Evolutionary conservation across 805 yeast genomes (phyloP), one percentile per base, ranked within the genome.

Genomic region (Yamadazyma endophytica): DNA sequence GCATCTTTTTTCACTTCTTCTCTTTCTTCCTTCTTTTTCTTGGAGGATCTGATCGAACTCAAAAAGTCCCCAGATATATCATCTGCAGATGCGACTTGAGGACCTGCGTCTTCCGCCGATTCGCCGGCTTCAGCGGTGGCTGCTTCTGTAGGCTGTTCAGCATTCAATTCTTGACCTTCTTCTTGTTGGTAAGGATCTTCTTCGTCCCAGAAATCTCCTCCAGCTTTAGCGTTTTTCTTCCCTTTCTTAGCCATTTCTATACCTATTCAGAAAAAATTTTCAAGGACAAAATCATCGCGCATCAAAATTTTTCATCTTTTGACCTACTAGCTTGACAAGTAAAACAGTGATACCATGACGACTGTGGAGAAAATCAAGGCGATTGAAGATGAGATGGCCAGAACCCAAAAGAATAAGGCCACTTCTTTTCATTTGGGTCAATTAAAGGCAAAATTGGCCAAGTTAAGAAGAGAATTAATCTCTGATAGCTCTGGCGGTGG

Each of bases 351-450:
- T 12, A 12, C 21, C 19, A 63, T 64, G 69, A 68, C 73, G 12
- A 66, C 73, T 5, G 74, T 65, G 18, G 73, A 68, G 44, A 73
- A 82, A 56, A 82, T 83, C 54, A 80, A 83, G 66, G 80, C 82
- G 65, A 84, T 89, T 69, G 97, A 90, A 63, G 92, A 83, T 64
- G 98, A 90, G 72, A 90, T 90, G 98, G 89, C 97, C 66, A 74
- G 74, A 51, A 92, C 99, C 52, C 99, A 92, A 58, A 92, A 90
- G 67, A 92, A 92, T 67, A 92, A 92, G 78, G 95, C 94, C 54
- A 92, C 99, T 3, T 86, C 92, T 44, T 90, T 84, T 67, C 99
- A 92, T 70, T 68, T 92, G 72, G 98, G 99, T 53, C 96, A 88
- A 66, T 70, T 92, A 43, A 92, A 94, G 62, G 98, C 98, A 33